These are phyloP conservation scores for Claviceps lovelessii DNA, from an alignment of 2,329 filamentous ascomycete species.

Conservation along the genomic window DNA sequence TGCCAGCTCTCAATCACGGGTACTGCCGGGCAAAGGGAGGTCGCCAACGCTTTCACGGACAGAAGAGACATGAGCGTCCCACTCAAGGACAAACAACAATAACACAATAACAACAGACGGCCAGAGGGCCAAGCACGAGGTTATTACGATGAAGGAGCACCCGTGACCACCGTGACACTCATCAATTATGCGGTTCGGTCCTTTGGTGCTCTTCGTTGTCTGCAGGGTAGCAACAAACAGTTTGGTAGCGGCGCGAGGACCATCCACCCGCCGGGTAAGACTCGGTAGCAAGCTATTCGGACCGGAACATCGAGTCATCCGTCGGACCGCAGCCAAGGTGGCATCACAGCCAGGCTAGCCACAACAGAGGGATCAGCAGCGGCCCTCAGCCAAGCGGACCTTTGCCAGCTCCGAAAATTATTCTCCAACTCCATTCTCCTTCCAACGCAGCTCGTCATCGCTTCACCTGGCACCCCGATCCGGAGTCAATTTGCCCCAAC, in stretches of 20 bases:
- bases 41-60: not conserved
- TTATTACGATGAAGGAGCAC: not conserved
- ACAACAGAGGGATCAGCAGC: not conserved
- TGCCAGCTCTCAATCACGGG: not conserved
- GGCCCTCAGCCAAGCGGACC: not conserved
- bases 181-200: not conserved
- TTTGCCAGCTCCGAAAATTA: constrained; percentile 17
- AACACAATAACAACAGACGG: not conserved
- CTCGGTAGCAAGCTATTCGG: not conserved
- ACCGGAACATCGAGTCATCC: not conserved
- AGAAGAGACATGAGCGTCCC: not conserved
- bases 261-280: not conserved
- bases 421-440: constrained; percentile 14
- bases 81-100: not conserved
- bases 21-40: not conserved
- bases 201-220: not conserved
- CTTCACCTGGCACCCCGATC: constrained; percentile 15
- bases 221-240: not conserved
- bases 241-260: no score
- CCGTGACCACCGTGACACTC: not conserved
- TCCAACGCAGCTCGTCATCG: constrained; percentile 17
- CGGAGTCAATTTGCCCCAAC: constrained; percentile 12
- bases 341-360: not conserved
- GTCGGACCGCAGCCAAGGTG: not conserved
- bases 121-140: not conserved